A percentile compares a stretch with the other conserved stretches of the same genome.
Conservation (phyloP, 768 basidiomycete genomes). For the Paxillus ammoniavirescens region DNA sequence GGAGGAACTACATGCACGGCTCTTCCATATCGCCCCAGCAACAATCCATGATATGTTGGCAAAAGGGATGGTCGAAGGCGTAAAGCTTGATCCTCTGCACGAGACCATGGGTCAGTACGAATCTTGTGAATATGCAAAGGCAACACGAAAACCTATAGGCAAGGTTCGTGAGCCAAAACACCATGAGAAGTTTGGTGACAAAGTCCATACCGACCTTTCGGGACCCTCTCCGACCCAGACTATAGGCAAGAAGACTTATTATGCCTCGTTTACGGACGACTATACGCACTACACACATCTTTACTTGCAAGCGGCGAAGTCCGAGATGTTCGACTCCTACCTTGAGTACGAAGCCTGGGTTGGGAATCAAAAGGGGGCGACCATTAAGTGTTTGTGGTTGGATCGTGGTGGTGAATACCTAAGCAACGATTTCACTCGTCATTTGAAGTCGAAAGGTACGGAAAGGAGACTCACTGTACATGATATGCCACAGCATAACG, state of each 20-base stretch:
- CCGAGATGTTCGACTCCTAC: constrained; percentile 7
- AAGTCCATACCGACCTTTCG: constrained; percentile 10
- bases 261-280: constrained; percentile 10
- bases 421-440: constrained; percentile 6
- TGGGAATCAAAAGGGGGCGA: background rate
- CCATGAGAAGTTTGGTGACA: background rate
- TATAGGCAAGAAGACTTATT: background rate
- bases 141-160: constrained; percentile 3
- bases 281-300: background rate
- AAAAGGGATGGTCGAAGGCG: constrained; percentile 4
- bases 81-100: background rate
- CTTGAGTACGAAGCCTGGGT: constrained; percentile 2
- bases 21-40: constrained; percentile 1
- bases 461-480: no score
- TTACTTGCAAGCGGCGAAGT: constrained; percentile 3
- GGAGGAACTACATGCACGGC: background rate
- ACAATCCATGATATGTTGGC: constrained; percentile 5
- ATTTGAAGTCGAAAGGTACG: no score
- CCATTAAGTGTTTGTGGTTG: constrained; percentile 2
- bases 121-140: constrained; percentile 12
- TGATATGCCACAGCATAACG: no score
- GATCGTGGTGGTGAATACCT: constrained; percentile 33
- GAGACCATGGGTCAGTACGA: constrained; percentile 7
- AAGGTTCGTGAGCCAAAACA: background rate
- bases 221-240: no score